Conservation (phyloP, 2,329 filamentous ascomycete species). For the Zymoseptoria passerinii region DNA sequence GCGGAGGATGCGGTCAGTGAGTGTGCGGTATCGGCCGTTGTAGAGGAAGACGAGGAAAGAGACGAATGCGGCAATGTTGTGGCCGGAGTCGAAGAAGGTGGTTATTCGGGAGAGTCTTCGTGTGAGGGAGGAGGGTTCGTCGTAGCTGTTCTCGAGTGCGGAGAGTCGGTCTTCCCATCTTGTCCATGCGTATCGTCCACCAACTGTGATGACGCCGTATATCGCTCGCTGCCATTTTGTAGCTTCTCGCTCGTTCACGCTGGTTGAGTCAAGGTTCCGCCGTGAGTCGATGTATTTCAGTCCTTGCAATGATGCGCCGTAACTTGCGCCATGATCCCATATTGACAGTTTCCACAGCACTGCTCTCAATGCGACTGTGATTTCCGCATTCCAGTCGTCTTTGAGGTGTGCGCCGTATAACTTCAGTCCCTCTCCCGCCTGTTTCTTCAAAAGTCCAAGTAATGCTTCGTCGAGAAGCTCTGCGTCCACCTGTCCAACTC, state of each 20-base stretch:
- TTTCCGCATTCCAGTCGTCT: conserved; percentile 83
- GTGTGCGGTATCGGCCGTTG: conserved; percentile 82
- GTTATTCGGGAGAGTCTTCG: conserved; percentile 60
- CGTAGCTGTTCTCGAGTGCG: conserved; percentile 66
- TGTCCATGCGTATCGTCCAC: conserved; percentile 81
- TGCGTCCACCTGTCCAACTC: conserved; percentile 92
- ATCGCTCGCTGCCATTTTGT: conserved; percentile 73
- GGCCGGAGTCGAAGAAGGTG: conserved; percentile 58
- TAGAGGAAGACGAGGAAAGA: conserved; percentile 88
- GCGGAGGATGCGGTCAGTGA: conserved; percentile 75
- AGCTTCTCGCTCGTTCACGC: conserved; percentile 43
- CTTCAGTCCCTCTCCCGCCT: conserved; percentile 80
- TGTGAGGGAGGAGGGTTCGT: conserved; percentile 45
- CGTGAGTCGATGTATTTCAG: conserved; percentile 83
- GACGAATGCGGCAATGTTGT: conserved; percentile 71
- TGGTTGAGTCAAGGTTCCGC: conserved; percentile 9
- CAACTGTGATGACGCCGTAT: conserved; percentile 79
- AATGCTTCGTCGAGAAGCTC: conserved; percentile 92
- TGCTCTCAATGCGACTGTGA: conserved; percentile 65
- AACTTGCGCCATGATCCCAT: conserved; percentile 94
- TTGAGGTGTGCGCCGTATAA: conserved; percentile 72
- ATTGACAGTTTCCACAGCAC: conserved; percentile 89
- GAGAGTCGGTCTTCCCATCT: conserved; percentile 86
- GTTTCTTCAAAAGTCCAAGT: conserved; percentile 70
- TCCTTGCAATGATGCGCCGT: conserved; percentile 87